phyloP scores from a whole-genome alignment of 129 eudicot species.

The Ambrosia trifida region DNA sequence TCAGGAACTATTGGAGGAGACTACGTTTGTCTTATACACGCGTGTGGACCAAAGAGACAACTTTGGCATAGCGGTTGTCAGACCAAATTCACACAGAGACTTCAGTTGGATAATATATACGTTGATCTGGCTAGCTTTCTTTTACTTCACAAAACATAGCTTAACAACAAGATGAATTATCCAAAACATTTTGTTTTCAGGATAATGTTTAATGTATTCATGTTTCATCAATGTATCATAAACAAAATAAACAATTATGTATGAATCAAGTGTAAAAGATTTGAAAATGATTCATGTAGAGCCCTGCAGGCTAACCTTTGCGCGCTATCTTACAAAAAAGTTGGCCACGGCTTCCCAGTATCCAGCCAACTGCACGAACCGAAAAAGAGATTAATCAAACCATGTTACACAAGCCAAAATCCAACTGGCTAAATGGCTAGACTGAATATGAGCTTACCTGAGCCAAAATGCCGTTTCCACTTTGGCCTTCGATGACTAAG shows the following conservation, averaged over 20 bases:
- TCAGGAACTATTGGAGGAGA: slow-evolving; percentile 36
- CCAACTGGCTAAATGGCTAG: slow-evolving; percentile 15
- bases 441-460: slow-evolving; percentile 58
- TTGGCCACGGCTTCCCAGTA: slow-evolving; percentile 59
- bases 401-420: slow-evolving; percentile 7
- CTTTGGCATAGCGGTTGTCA: slow-evolving; percentile 50
- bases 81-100: slow-evolving; percentile 43
- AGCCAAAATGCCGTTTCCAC: slow-evolving; percentile 70
- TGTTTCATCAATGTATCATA: slow-evolving; percentile 35
- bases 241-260: slow-evolving; percentile 18
- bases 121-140: slow-evolving; percentile 51
- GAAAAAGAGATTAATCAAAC: slow-evolving; percentile 8
- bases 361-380: slow-evolving; percentile 66
- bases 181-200: slow-evolving; percentile 1
- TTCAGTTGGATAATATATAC: slow-evolving; percentile 41
- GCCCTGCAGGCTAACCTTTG: slow-evolving; percentile 15
- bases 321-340: slow-evolving; percentile 48
- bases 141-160: slow-evolving; percentile 57
- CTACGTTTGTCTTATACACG: too few species aligned
- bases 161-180: slow-evolving; percentile 24
- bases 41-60: slow-evolving; percentile 39
- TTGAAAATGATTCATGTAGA: slow-evolving; percentile 22
- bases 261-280: slow-evolving; percentile 17
- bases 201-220: slow-evolving; percentile 18
- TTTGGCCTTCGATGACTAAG: slow-evolving; percentile 79